Base-by-base conservation (phyloP, 352 stramenopile genomes). In the Pythium aphanidermatum region DNA sequence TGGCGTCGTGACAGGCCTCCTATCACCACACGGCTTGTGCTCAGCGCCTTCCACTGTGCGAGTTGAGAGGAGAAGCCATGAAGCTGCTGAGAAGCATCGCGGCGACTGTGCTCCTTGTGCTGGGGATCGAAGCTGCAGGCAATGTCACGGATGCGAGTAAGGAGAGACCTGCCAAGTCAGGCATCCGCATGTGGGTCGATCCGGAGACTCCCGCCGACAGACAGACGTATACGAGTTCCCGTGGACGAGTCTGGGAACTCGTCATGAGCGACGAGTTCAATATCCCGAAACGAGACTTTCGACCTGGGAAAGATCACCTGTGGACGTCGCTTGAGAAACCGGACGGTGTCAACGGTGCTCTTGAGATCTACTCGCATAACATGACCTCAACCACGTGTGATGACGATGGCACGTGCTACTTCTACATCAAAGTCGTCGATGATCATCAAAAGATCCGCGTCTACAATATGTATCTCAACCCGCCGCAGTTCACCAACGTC, bases 331-430 rank as follows among this genome's bases (percentile, higher is more conserved):
- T n/a, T n/a, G n/a, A n/a, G n/a, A n/a, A n/a, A n/a, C n/a, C n/a
- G n/a, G n/a, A n/a, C n/a, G n/a, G n/a, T n/a, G n/a, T n/a, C n/a
- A n/a, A n/a, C 30, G 75, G 70, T 3, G 92, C 89, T 1, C 58
- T 97, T 11, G 86, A 98, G 29, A 82, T 94, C 46, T 98, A 97
- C 63, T 84, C 75, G 29, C 78, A 76, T 32, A 95, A 93, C 39
- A 74, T 82, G 53, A 86, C 65, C 23, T 68, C 62, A 1, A 81
- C 66, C 1, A 51, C 28, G 12, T 81, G 69, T 20, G 69, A 81
- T 31, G 49, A 59, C 44, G 83, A n/a, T n/a, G n/a, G 36, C 47
- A 77, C 54, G 14, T 82, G 71, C 53, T 81, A 78, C 58, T 65
- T 68, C 37, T 76, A 58, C 56, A 79, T 84, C 48, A 70, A 75